phyloP scores from a whole-genome alignment of 1,284 basidiomycete genomes.

The Fistulina hepatica region DNA sequence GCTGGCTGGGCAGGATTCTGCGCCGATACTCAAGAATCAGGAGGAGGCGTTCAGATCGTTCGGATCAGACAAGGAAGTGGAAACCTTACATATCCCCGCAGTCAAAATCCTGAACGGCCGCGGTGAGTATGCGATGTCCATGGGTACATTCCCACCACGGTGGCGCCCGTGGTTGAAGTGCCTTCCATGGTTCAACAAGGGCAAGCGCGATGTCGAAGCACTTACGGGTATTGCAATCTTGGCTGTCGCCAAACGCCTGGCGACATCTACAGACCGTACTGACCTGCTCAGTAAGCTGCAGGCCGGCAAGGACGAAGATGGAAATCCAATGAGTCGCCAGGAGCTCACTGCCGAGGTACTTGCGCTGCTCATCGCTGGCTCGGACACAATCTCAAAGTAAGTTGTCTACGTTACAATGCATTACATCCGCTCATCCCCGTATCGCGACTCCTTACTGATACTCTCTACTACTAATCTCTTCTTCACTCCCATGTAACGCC shows the following conservation, averaged over 20 bases:
- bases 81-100: constrained; percentile 61
- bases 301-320: constrained; percentile 65
- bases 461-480: too few relatives aligned
- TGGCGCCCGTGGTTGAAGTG: constrained; percentile 55
- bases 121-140: constrained; percentile 78
- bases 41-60: constrained; percentile 45
- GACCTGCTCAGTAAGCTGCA: constrained; percentile 78
- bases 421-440: too few relatives aligned
- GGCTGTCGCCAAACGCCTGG: constrained; percentile 67
- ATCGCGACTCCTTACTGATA: background rate
- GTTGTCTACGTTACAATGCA: constrained; percentile 14
- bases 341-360: constrained; percentile 83
- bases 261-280: constrained; percentile 51
- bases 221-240: constrained; percentile 77
- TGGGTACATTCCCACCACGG: constrained; percentile 70
- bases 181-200: constrained; percentile 71
- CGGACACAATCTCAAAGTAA: constrained; percentile 77
- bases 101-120: constrained; percentile 83
- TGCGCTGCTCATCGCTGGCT: constrained; percentile 79
- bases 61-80: constrained; percentile 32
- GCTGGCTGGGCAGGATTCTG: constrained; percentile 60
- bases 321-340: constrained; percentile 65
- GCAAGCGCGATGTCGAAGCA: constrained; percentile 58
- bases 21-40: constrained; percentile 39
- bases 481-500: too few relatives aligned